Base-by-base conservation (phyloP, 148 eudicot genomes). In the Rhododendron vialii region DNA sequence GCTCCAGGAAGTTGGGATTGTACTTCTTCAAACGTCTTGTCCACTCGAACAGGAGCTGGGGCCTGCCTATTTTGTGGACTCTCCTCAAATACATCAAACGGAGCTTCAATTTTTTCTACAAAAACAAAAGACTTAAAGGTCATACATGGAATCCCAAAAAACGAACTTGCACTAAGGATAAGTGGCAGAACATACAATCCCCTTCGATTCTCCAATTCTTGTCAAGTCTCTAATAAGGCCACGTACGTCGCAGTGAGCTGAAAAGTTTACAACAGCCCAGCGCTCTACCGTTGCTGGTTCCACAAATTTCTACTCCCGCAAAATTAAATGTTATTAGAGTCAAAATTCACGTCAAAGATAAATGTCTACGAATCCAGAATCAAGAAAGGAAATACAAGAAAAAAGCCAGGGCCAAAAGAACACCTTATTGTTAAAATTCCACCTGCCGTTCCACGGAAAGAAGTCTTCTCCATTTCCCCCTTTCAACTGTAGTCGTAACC, bases 401-500 rank as follows among this genome's bases (percentile, higher is more conserved):
- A 38, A 2, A 7, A 22, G 35, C 20, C 35, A 57, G 57, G 26
- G 4, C 15, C 55, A 50, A n/a, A 69, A 7, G 36, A 57, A 35
- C 59, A 96, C 99, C 98, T 94, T 94, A 75, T 96, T 92, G 75
- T 95, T 96, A 82, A 96, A 93, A 71, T 96, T 96, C 99, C 98
- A 96, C 11, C 99, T 82, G 12, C 98, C 99, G 87, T 96, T 96
- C 35, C 98, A 87, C 2, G 98, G 91, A 85, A 93, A 92, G 73
- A 96, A 91, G 41, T 96, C 98, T 75, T 94, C 99, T 12, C 96
- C 98, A 84, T 92, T 92, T 18, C 98, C 99, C 28, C 85, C 88
- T 90, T 91, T 96, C 86, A 96, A 84, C 99, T 95, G 90, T n/a
- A 89, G 57, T 11, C 74, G 55, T 53, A 33, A 81, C 22, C 45